phyloP scores from a whole-genome alignment of 257 asterid genomes.

The Gardenia jasminoides region DNA sequence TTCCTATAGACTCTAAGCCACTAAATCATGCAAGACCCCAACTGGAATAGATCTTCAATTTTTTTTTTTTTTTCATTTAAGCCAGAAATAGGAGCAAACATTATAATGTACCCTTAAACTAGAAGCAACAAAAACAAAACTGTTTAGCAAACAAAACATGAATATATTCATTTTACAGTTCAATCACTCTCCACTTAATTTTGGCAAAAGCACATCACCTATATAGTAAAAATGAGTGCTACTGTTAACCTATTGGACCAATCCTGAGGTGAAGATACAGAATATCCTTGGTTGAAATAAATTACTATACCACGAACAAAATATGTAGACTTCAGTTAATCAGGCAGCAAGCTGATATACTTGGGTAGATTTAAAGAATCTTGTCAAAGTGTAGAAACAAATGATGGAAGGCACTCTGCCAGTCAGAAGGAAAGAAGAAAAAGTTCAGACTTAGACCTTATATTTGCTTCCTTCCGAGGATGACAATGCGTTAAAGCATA shows the following conservation, averaged over 20 bases:
- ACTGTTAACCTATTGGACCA: constrained; percentile 1
- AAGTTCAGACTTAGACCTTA: constrained; percentile 53
- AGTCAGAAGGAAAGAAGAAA: not conserved
- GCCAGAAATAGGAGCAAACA: not conserved
- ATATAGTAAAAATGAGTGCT: not conserved
- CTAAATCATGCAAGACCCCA: no score
- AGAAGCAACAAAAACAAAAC: not conserved
- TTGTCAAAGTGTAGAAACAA: not conserved
- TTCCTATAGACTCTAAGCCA: no score
- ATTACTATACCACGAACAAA: not conserved
- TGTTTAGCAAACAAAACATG: not conserved
- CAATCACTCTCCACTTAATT: not conserved
- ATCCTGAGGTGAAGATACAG: not conserved
- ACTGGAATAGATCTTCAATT: no score
- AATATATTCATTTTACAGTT: no score
- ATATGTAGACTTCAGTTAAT: not conserved
- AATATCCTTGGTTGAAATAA: not conserved
- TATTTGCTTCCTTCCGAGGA: constrained; percentile 62
- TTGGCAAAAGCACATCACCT: not conserved
- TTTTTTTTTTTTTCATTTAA: no score
- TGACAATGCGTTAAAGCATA: constrained; percentile 74
- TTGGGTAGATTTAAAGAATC: not conserved
- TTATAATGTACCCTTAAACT: not conserved
- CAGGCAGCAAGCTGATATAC: not conserved
- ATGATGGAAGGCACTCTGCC: not conserved